Base-by-base conservation (phyloP, 257 asterid genomes). In the Solanum peruvianum region DNA sequence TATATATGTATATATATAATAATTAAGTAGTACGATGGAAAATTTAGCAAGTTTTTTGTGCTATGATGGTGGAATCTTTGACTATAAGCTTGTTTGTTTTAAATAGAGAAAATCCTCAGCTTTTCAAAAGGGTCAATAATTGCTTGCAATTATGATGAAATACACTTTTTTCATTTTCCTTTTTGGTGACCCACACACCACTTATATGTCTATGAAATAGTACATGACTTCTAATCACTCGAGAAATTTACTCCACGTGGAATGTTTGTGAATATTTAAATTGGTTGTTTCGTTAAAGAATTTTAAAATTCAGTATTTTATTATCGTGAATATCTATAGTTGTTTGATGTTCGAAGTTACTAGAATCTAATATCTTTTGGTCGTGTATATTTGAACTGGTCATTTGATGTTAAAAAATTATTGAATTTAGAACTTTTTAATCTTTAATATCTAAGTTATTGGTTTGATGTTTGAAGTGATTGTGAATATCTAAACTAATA, bases 111-210 rank as follows among this genome's bases (percentile, higher is more conserved):
- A 60, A 41, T 42, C 58, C 56, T 6, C 16, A 11, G 35, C 20
- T 39, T 62, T 21, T 29, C 42, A 87, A 89, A 89, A 87, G 89
- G 91, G 84, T 89, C 95, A 93, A 94, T 94, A 89, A 93, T 93
- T 93, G 94, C 82, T 75, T 71, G 87, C 87, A 88, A 89, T 91
- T 91, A 90, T 87, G 83, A 73, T 70, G 89, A 91, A 92, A 90
- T 91, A 89, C 87, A 88, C 87, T 89, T 91, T 91, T 87, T 15
- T 9, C 60, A 23, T 49, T 86, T 70, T 80, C 47, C 33, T 18
- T 47, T 47, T 47, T 80, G 16, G 29, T 80, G 85, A 27, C 85
- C 85, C 85, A 80, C 85, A 47, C 29, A 29, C 67, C 67, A 80
- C 44, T 80, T 80, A 15, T 80, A 16, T 45, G 16, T 29, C 18